A percentile compares a stretch with the other conserved stretches of the same genome.
Evolutionary conservation across 306 rosid genomes (phyloP).

Genomic region (Trifolium repens): DNA sequence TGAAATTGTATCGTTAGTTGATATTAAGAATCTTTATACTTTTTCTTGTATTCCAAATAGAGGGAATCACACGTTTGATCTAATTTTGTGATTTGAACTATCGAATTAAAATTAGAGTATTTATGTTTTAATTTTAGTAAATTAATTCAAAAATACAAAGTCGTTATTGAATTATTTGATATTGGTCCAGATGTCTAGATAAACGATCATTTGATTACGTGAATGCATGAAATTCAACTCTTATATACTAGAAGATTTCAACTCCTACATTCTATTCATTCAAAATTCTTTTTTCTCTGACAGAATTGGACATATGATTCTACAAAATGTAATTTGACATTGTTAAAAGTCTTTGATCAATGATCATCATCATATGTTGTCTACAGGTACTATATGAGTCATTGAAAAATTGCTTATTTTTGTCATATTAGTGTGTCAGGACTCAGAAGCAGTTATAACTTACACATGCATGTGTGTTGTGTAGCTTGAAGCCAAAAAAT

Average conservation of each 20-base stretch:
- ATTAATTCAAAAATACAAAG: not conserved
- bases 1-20: slow-evolving; percentile 31
- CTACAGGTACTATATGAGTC: not conserved
- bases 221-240: not conserved
- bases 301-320: not conserved
- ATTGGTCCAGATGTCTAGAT: not conserved
- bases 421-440: slow-evolving; percentile 16
- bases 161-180: not conserved
- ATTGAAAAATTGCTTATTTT: not conserved
- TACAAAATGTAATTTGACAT: not conserved
- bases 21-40: not conserved
- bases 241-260: not conserved
- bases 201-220: not conserved
- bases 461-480: not conserved
- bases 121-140: not conserved
- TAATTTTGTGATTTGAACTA: not conserved
- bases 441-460: not conserved
- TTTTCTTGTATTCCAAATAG: not conserved
- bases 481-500: slow-evolving; percentile 41
- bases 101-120: not conserved
- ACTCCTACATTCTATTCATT: slow-evolving; percentile 13
- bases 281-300: slow-evolving; percentile 27
- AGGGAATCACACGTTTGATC: not conserved
- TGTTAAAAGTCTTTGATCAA: not conserved
- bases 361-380: no score